These are phyloP conservation scores for Parathielavia hyrcaniae DNA, from an alignment of 495 filamentous ascomycete species.

Conservation along the genomic window DNA sequence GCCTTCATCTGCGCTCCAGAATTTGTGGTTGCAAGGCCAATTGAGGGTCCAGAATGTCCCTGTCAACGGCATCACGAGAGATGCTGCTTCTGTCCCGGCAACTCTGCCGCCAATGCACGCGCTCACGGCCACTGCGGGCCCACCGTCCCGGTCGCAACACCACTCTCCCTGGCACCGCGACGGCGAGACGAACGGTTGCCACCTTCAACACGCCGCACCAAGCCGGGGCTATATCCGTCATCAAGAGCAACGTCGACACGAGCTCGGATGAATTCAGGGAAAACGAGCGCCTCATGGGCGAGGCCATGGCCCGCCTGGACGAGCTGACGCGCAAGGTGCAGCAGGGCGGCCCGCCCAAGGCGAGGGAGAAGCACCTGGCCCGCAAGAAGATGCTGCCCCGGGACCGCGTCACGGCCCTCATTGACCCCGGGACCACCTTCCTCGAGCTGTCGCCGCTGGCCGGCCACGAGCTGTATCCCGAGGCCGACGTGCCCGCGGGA, in stretches of 20 bases:
- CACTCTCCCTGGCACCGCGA: constrained; percentile 2
- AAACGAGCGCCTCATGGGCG: constrained; percentile 72
- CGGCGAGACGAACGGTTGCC: constrained; percentile 40
- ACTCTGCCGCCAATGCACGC: constrained; percentile 36
- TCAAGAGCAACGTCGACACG: constrained; percentile 71
- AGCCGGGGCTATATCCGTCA: constrained; percentile 65
- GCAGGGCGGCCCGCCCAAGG: constrained; percentile 73
- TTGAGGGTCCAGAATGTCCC: constrained; percentile 29
- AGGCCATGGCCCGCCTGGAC: constrained; percentile 59
- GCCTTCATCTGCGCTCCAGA: constrained; percentile 3
- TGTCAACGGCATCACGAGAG: constrained; percentile 33
- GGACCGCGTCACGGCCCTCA: constrained; percentile 79
- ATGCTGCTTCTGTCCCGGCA: constrained; percentile 37
- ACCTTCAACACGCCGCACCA: constrained; percentile 63
- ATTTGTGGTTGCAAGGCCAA: neutral
- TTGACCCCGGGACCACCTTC: constrained; percentile 86
- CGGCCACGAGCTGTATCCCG: constrained; percentile 78
- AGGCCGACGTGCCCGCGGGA: constrained; percentile 63
- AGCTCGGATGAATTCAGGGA: constrained; percentile 71
- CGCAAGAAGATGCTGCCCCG: constrained; percentile 91
- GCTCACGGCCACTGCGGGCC: constrained; percentile 7
- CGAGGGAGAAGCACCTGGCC: constrained; percentile 79
- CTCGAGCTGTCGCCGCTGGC: constrained; percentile 85
- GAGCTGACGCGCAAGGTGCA: constrained; percentile 63
- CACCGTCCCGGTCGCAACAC: constrained; percentile 7